phyloP scores from a whole-genome alignment of 1,284 basidiomycete genomes.

The Heliocybe sulcata region DNA sequence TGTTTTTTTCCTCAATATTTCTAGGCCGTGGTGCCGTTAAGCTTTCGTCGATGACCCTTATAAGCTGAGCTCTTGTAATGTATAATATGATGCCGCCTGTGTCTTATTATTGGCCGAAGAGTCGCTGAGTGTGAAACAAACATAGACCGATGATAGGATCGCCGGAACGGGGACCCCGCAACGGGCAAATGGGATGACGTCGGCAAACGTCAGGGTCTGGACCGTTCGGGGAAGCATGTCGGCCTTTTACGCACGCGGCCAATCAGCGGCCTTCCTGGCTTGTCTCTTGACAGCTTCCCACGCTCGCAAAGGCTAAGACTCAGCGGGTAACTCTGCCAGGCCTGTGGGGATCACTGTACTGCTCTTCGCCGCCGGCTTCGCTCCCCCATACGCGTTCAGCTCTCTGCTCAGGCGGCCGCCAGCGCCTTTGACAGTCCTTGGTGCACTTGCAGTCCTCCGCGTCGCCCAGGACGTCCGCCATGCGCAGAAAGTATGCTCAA shows the following conservation, averaged over 20 bases:
- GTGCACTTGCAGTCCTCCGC: not conserved
- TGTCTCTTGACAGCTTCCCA: not conserved
- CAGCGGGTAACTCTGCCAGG: not conserved
- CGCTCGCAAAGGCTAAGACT: not conserved
- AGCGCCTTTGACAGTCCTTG: not conserved
- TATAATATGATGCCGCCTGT: no score
- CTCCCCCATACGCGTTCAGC: not conserved
- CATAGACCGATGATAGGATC: not conserved
- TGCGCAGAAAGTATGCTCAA: conserved; percentile 28
- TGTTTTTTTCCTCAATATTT: not conserved
- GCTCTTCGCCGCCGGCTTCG: not conserved
- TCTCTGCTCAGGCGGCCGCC: not conserved
- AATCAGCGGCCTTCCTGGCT: not conserved
- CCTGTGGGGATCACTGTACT: not conserved
- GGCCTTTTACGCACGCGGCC: not conserved
- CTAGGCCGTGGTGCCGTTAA: no score
- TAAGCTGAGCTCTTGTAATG: no score
- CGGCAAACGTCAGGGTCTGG: not conserved
- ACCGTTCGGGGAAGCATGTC: not conserved
- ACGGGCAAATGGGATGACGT: not conserved
- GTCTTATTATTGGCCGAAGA: not conserved
- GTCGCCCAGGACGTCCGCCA: conserved; percentile 5
- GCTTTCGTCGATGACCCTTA: no score
- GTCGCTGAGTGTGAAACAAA: not conserved
- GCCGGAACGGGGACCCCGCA: not conserved